A percentile compares a stretch with the other conserved stretches of the same genome.
These are phyloP conservation scores for Backusella luteola DNA, from an alignment of 192 early-diverging fungal genomes.

Conservation along the genomic window DNA sequence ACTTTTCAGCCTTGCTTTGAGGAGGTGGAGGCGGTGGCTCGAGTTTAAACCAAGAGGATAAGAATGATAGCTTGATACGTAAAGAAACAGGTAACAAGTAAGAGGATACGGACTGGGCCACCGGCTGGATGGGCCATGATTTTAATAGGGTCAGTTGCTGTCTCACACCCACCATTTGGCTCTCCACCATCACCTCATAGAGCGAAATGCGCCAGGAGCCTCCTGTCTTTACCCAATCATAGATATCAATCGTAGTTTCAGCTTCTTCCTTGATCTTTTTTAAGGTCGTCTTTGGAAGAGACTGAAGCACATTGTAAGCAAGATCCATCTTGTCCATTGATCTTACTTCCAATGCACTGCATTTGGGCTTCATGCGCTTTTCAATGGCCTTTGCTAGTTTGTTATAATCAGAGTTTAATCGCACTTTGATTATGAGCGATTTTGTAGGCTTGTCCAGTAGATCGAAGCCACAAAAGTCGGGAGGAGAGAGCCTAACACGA, in stretches of 20 bases:
- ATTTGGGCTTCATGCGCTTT: slow-evolving; percentile 5
- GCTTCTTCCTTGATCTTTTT: slow-evolving; percentile 21
- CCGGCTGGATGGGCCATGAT: slow-evolving; percentile 24
- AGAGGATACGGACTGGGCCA: background rate
- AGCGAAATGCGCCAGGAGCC: slow-evolving; percentile 26
- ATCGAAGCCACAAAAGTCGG: slow-evolving; percentile 29
- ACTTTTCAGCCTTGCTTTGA: background rate
- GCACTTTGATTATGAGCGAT: slow-evolving; percentile 26
- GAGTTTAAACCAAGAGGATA: slow-evolving; percentile 15
- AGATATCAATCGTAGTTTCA: slow-evolving; percentile 19
- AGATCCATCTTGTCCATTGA: slow-evolving; percentile 33
- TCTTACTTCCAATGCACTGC: slow-evolving; percentile 4
- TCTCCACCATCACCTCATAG: slow-evolving; percentile 40
- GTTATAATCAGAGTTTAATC: slow-evolving; percentile 13
- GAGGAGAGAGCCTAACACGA: background rate
- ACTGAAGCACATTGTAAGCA: slow-evolving; percentile 32
- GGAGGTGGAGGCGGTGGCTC: background rate
- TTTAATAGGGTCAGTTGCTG: slow-evolving; percentile 28
- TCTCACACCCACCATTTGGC: slow-evolving; percentile 26
- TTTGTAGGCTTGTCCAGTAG: slow-evolving; percentile 22
- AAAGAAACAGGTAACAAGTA: slow-evolving; percentile 20
- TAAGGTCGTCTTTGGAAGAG: background rate
- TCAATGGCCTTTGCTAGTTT: slow-evolving; percentile 23
- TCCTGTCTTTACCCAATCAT: slow-evolving; percentile 20
- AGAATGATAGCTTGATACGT: slow-evolving; percentile 16